Evolutionary conservation across 306 rosid genomes (phyloP), one percentile per base, ranked within the genome.

Genomic region (Cucurbita ficifolia): DNA sequence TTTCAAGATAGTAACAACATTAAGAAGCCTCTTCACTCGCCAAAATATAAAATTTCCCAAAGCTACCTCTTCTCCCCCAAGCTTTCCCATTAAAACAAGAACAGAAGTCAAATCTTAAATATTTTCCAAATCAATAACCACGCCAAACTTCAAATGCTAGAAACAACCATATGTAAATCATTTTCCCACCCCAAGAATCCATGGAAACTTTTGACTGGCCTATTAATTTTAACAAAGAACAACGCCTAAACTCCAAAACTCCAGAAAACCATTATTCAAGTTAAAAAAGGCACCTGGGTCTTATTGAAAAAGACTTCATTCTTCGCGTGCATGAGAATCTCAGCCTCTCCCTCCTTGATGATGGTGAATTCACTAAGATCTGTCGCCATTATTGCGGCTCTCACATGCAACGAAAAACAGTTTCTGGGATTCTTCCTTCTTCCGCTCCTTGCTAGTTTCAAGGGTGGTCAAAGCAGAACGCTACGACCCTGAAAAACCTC

Each of bases 301-400:
- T 88, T 91, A 54, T 93, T 94, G 73, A 81, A 94, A 52, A 94
- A 94, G 76, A 94, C 98, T 86, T 87, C 86, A 79, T 94, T 94
- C 45, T 94, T 88, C 5, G 90, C 84, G 75, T 85, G 92, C 97
- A 94, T 94, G 16, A 94, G 96, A 90, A 94, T 94, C 82, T 94
- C 98, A 73, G 97, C 98, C 85, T 94, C 97, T 29, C 98, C 98
- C 79, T 94, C 98, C 85, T 94, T 94, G 63, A 91, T 82, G 74
- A 94, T 81, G 17, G 82, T 77, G 45, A 62, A 90, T 79, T 94
- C 96, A 78, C 67, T 80, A 78, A 82, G 87, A 89, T 89, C 94
- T 4, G 82, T 53, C 38, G 91, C 43, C 99, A 89, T 90, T 73
- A 80, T 84, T 79, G 40, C 75, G 10, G 35, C 76, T 62, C 78